Evolutionary conservation across 352 stramenopile genomes (phyloP).

Genomic region (Phytophthora hybrid): DNA sequence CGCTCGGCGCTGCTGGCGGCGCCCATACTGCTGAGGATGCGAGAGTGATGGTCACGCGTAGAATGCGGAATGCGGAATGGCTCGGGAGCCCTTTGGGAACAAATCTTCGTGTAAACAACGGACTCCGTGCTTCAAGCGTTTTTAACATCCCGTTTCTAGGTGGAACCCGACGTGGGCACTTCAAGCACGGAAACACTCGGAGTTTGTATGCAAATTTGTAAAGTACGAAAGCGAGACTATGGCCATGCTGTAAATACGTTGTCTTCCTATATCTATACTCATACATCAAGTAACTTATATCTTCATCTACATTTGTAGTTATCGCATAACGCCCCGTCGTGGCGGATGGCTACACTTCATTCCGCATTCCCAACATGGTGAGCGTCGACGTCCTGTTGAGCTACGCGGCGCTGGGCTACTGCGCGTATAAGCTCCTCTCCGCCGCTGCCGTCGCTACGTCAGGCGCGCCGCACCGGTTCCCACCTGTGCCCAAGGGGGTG

Average conservation of each 20-base stretch:
- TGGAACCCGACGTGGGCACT: conserved; percentile 2
- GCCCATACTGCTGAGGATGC: conserved; percentile 34
- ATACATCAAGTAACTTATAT: neutral
- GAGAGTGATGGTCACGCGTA: conserved; percentile 12
- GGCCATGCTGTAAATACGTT: neutral
- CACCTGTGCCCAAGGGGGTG: conserved; percentile 12
- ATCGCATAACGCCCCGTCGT: neutral
- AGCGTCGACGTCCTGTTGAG: conserved; percentile 6
- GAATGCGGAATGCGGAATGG: neutral
- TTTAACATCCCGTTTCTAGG: neutral
- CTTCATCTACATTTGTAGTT: neutral
- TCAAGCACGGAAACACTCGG: neutral
- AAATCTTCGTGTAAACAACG: conserved; percentile 4
- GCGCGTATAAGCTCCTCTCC: conserved; percentile 14
- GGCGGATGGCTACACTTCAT: conserved; percentile 17
- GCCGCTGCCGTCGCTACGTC: conserved; percentile 14
- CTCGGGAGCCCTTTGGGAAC: neutral
- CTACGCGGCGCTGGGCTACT: conserved; percentile 11
- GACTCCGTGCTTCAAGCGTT: neutral
- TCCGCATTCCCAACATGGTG: conserved; percentile 12
- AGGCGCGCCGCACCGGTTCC: conserved; percentile 28
- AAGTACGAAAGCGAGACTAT: neutral
- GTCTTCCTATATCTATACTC: neutral
- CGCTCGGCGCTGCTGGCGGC: conserved; percentile 42
- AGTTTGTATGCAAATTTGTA: neutral